Base-by-base conservation (phyloP, 768 basidiomycete genomes). In the Boletus subparvulus region DNA sequence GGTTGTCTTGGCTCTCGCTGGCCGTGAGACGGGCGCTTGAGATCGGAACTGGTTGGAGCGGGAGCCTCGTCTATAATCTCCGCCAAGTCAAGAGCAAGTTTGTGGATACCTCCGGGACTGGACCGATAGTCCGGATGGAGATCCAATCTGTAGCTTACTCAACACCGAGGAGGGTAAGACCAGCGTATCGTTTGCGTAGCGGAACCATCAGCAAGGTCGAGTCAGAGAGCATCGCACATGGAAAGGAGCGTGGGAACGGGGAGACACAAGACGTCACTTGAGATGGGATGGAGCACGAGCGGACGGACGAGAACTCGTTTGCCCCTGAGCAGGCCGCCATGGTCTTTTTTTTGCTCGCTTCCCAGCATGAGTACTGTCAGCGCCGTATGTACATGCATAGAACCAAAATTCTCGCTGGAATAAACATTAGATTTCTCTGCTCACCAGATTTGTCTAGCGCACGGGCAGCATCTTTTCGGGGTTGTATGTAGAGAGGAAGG, bases 91-190 rank as follows among this genome's bases (percentile, higher is more conserved):
- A 21, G 21, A 21, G 2, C 21, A 21, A 69, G 61, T 16, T 28
- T 57, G 40, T 54, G 49, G 24, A 66, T 14, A 11, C 56, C 58
- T 9, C 40, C 45, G 30, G 51, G 24, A 33, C 61, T 61, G 52
- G 19, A 47, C 6, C 65, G 68, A 52, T 54, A 17, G 0, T 45
- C 44, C 19, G 48, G 55, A 33, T 65, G 60, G 21, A 68, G 59
- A 43, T 62, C 69, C 68, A 69, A 9, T 52, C 53, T 17, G 61
- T 45, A 69, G 55, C 54, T 51, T 68, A 17, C 43, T 50, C 57
- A 69, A 52, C 21, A 21, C 21, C 21, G 21, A 21, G 21, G 14
- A 56, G 40, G 68, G 66, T 10, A 69, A 49, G 7, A 68, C 13
- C 40, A 56, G 21, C 21, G 21, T 14, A 6, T 59, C 45, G 11